A percentile compares a stretch with the other conserved stretches of the same genome.
phyloP scores from a whole-genome alignment of 2,329 filamentous ascomycete species.

The Colletotrichum magnum region DNA sequence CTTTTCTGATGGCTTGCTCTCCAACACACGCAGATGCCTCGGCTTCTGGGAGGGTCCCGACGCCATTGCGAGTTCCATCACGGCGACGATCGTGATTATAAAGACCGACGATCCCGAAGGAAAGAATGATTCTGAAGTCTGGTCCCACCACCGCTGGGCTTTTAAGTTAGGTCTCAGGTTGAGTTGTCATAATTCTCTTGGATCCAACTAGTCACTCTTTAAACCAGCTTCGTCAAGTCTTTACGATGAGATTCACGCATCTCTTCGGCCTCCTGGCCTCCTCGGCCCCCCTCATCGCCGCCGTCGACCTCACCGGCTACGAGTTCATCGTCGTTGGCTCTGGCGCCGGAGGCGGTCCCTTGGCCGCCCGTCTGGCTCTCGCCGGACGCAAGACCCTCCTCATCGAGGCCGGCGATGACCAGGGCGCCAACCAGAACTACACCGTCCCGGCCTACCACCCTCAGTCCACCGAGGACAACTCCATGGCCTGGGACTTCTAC shows the following conservation, averaged over 20 bases:
- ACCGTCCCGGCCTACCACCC: constrained; percentile 68
- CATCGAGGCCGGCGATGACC: constrained; percentile 72
- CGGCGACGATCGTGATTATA: constrained; percentile 12
- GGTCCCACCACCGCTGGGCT: not conserved
- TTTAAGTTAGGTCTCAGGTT: not conserved
- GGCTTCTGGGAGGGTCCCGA: not conserved
- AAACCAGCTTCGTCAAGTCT: not conserved
- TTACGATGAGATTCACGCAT: constrained; percentile 32
- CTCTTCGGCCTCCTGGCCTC: constrained; percentile 42
- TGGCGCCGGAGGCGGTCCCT: constrained; percentile 70
- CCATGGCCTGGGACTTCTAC: constrained; percentile 74
- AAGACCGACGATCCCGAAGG: constrained; percentile 3
- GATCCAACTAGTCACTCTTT: not conserved
- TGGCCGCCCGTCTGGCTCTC: constrained; percentile 71
- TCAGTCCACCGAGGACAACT: constrained; percentile 67
- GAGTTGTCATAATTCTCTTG: not conserved
- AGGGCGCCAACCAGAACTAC: constrained; percentile 62
- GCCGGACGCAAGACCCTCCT: constrained; percentile 73
- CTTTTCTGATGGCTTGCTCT: not conserved
- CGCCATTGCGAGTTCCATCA: not conserved
- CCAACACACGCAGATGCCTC: not conserved
- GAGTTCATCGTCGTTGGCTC: constrained; percentile 76
- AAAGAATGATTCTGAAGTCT: not conserved
- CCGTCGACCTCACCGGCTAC: constrained; percentile 55
- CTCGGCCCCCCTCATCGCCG: constrained; percentile 40